phyloP scores from a whole-genome alignment of 768 basidiomycete genomes.

The Leucosporidium yakuticum region DNA sequence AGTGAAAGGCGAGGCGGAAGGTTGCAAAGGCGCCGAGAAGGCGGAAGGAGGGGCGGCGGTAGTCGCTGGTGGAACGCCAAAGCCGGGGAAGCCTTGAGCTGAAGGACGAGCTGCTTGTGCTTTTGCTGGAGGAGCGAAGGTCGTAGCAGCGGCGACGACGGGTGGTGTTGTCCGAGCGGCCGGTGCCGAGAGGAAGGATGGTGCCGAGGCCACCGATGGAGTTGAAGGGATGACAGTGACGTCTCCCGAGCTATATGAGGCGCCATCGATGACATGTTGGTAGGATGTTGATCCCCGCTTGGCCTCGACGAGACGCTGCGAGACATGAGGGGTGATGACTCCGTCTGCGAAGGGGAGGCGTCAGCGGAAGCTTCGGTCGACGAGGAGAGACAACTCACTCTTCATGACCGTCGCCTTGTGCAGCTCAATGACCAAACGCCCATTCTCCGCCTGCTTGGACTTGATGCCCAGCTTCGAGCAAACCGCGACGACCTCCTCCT shows the following conservation, averaged over 20 bases:
- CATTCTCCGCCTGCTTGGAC: conserved; percentile 23
- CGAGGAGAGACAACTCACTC: conserved; percentile 11
- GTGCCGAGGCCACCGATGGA: conserved; percentile 43
- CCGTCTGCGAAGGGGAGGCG: conserved; percentile 36
- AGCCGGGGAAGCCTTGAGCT: neutral
- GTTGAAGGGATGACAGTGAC: conserved; percentile 39
- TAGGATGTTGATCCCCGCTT: conserved; percentile 39
- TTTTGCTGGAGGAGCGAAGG: neutral
- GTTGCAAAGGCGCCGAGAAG: conserved; percentile 42
- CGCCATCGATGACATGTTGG: conserved; percentile 42
- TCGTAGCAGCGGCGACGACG: neutral
- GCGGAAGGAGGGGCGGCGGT: neutral
- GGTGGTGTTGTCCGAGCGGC: neutral
- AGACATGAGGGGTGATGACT: conserved; percentile 37
- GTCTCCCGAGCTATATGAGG: conserved; percentile 30
- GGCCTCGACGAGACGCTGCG: conserved; percentile 39
- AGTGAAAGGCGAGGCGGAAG: conserved; percentile 36
- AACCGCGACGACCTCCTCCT: conserved; percentile 39
- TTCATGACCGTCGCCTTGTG: conserved; percentile 29
- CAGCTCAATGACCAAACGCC: conserved; percentile 25
- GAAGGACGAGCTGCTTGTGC: neutral
- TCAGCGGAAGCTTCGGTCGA: neutral
- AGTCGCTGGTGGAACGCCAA: neutral
- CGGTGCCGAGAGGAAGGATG: neutral
- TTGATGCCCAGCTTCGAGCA: conserved; percentile 40